Percentiles rank a stretch among this genome's conserved stretches.
Evolutionary conservation across 495 filamentous ascomycete genomes (phyloP).

Genomic region (Chaetomium fimeti): DNA sequence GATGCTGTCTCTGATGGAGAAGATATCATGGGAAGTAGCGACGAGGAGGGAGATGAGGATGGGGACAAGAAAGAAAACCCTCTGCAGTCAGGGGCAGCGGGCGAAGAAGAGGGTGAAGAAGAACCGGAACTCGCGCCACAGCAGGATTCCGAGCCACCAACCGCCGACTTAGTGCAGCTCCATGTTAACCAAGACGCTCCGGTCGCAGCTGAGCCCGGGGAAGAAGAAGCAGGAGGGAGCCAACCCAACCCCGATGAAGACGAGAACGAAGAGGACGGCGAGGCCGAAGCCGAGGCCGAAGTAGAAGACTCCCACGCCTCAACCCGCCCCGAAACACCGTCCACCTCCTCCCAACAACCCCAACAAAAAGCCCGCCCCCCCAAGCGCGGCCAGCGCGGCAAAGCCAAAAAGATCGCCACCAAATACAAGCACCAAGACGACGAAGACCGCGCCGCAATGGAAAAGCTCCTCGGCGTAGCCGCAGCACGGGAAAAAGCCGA

Average conservation of each 20-base stretch:
- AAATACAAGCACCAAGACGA: conserved; percentile 97
- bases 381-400: conserved; percentile 78
- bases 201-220: neutral
- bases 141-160: conserved; percentile 18
- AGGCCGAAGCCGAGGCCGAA: conserved; percentile 2
- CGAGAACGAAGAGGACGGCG: neutral
- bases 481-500: conserved; percentile 54
- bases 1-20: conserved; percentile 36
- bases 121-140: neutral
- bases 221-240: conserved; percentile 2
- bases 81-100: conserved; percentile 40
- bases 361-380: conserved; percentile 39
- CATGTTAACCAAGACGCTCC: conserved; percentile 30
- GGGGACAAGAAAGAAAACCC: conserved; percentile 43
- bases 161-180: conserved; percentile 37
- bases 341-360: conserved; percentile 16
- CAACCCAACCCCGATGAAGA: conserved; percentile 22
- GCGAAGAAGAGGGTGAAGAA: conserved; percentile 33
- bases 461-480: conserved; percentile 74
- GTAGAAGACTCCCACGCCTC: conserved; percentile 22
- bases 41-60: conserved; percentile 38
- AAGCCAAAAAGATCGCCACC: conserved; percentile 79
- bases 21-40: conserved; percentile 36
- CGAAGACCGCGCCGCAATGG: conserved; percentile 79
- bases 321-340: conserved; percentile 8